Evolutionary conservation across 2,329 filamentous ascomycete species (phyloP).

Genomic region (Metarhizium humberi): DNA sequence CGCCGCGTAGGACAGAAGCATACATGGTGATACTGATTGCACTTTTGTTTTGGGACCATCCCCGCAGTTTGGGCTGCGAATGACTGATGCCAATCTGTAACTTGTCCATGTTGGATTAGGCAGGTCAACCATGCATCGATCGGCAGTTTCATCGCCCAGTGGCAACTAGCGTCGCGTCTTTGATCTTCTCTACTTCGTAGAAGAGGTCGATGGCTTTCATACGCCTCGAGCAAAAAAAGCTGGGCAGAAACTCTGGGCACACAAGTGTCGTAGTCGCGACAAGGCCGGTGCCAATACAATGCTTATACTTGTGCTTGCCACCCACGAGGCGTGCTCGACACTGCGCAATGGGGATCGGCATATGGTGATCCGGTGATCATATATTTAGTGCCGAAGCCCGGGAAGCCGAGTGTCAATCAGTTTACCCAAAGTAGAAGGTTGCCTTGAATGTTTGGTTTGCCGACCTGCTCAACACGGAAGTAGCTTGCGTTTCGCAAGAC

Average conservation of each 20-base stretch:
- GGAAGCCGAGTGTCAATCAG: background rate
- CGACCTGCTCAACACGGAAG: background rate
- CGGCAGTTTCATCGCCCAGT: background rate
- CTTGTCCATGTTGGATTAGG: background rate
- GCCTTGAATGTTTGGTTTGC: background rate
- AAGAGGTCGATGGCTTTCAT: no score
- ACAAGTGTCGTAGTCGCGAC: no score
- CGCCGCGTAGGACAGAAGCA: no score
- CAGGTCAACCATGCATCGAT: background rate
- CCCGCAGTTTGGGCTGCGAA: background rate
- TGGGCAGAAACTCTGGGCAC: no score
- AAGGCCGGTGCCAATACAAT: no score
- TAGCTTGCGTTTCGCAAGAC: background rate
- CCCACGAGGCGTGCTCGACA: no score
- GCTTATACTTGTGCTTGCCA: no score
- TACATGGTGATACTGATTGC: background rate
- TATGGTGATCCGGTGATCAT: background rate
- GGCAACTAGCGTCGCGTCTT: background rate
- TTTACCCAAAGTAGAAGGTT: background rate
- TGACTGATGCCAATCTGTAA: no score
- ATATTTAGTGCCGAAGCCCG: background rate
- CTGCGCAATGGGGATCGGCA: no score
- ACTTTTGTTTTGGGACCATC: background rate
- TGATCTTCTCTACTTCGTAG: background rate
- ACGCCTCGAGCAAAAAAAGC: no score